These are phyloP conservation scores for Malus fusca DNA, from an alignment of 306 rosid genomes.

Conservation along the genomic window DNA sequence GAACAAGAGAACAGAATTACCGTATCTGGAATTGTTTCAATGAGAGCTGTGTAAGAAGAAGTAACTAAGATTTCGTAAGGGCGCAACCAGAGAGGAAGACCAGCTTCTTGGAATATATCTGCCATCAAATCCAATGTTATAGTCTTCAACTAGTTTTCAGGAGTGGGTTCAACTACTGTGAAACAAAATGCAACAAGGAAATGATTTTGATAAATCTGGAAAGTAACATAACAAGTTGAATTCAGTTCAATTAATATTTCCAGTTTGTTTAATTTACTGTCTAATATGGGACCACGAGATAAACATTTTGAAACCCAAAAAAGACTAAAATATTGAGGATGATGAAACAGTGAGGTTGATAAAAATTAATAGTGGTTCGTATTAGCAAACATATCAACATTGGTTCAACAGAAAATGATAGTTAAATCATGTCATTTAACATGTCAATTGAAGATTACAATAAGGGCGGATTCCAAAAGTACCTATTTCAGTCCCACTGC, in stretches of 20 bases:
- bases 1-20: slow-evolving; percentile 33
- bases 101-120: slow-evolving; percentile 99
- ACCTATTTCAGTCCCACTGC: neutral
- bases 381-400: neutral
- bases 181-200: slow-evolving; percentile 7
- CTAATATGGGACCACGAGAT: neutral
- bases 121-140: slow-evolving; percentile 38
- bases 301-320: neutral
- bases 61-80: slow-evolving; percentile 96
- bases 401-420: neutral
- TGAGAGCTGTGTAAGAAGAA: slow-evolving; percentile 91
- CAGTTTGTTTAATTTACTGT: neutral
- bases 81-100: slow-evolving; percentile 98
- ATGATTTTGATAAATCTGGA: slow-evolving; percentile 17
- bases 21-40: slow-evolving; percentile 98
- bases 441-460: neutral
- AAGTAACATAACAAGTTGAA: slow-evolving; percentile 2
- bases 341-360: neutral
- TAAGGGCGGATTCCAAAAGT: neutral
- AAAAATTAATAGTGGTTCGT: neutral
- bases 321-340: neutral
- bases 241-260: neutral
- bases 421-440: neutral
- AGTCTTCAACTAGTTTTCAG: slow-evolving; percentile 16
- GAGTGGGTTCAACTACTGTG: slow-evolving; percentile 8